Conservation (phyloP, 108 stramenopile species). For the Aurantiochytrium sp. region DNA sequence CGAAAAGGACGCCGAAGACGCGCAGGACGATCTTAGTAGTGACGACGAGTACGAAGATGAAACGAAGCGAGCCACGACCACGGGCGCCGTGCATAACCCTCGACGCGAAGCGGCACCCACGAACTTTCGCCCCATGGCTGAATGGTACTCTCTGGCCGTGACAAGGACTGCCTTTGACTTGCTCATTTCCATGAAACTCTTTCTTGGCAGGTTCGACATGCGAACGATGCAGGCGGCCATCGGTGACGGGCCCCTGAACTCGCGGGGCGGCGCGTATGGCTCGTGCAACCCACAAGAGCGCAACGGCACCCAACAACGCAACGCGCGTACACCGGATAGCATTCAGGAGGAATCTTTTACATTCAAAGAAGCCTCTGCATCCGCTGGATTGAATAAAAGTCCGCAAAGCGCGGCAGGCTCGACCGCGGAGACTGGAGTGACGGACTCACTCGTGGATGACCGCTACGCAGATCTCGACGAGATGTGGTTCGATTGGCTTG, state of each 20-base stretch:
- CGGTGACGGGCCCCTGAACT: background rate
- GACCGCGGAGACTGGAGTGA: background rate
- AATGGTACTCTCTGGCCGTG: slow-evolving; percentile 51
- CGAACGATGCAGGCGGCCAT: slow-evolving; percentile 51
- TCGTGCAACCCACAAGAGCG: too few relatives aligned
- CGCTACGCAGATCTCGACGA: background rate
- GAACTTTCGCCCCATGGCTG: slow-evolving; percentile 50
- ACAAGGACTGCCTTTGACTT: slow-evolving; percentile 40
- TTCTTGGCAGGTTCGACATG: slow-evolving; percentile 57
- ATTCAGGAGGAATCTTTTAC: background rate
- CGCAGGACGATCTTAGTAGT: background rate
- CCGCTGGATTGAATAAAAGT: too few relatives aligned
- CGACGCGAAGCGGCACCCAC: slow-evolving; percentile 36
- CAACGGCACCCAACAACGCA: too few relatives aligned
- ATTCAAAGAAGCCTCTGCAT: too few relatives aligned
- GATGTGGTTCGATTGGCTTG: slow-evolving; percentile 60
- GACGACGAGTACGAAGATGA: slow-evolving; percentile 7
- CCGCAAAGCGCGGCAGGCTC: too few relatives aligned
- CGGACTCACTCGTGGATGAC: slow-evolving; percentile 32
- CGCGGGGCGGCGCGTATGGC: background rate
- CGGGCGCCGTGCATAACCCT: slow-evolving; percentile 22
- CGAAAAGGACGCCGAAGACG: background rate
- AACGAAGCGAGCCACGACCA: background rate
- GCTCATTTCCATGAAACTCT: slow-evolving; percentile 47
- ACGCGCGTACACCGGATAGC: background rate